phyloP scores from a whole-genome alignment of 768 basidiomycete species.

The Roridomyces roridus region DNA sequence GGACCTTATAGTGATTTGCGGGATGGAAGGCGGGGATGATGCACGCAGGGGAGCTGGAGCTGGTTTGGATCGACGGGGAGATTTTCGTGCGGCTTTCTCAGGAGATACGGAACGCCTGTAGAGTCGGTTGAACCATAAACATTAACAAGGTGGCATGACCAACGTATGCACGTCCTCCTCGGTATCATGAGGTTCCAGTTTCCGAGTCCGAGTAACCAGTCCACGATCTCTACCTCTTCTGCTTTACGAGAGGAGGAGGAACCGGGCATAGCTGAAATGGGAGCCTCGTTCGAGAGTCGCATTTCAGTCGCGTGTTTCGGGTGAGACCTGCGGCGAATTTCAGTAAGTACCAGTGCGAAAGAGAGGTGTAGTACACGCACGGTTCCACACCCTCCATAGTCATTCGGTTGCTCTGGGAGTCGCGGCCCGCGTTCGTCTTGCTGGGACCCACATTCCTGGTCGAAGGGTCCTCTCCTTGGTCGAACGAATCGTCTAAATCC shows the following conservation, averaged over 20 bases:
- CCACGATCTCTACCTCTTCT: neutral
- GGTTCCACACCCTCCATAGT: neutral
- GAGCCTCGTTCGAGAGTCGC: neutral
- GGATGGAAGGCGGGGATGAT: slow-evolving; percentile 1
- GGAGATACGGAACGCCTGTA: neutral
- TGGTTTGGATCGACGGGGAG: neutral
- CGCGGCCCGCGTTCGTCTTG: no score
- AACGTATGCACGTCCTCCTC: neutral
- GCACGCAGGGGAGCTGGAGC: no score
- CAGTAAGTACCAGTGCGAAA: no score
- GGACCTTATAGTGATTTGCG: slow-evolving; percentile 11
- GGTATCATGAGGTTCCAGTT: neutral
- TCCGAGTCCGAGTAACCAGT: neutral
- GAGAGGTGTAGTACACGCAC: no score
- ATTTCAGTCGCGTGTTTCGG: no score
- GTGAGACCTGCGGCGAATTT: no score
- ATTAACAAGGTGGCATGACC: neutral
- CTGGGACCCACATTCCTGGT: no score
- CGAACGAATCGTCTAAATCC: no score
- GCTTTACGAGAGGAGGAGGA: neutral
- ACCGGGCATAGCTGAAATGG: neutral
- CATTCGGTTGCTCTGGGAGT: no score
- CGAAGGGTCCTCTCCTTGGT: no score
- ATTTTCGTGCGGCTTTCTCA: neutral
- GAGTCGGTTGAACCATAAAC: neutral